Conservation (phyloP, 1,284 basidiomycete genomes). For the Leccinum huronense region DNA sequence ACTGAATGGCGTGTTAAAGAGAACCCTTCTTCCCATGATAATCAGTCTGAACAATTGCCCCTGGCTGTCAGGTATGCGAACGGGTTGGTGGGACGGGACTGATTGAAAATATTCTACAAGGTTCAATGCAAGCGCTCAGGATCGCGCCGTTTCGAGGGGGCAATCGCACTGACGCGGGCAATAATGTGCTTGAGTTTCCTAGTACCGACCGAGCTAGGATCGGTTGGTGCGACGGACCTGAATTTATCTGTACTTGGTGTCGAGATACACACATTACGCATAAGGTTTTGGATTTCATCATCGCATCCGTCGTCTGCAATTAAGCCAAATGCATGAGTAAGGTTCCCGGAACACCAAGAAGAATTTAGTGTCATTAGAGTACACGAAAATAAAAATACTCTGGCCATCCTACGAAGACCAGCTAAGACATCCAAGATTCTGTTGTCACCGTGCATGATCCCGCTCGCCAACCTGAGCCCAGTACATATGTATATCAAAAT, state of each 20-base stretch:
- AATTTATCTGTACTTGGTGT: conserved; percentile 30
- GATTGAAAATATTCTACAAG: neutral
- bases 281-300: conserved; percentile 23
- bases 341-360: conserved; percentile 14
- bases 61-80: neutral
- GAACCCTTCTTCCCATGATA: conserved; percentile 4
- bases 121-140: conserved; percentile 5
- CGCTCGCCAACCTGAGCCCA: neutral
- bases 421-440: conserved; percentile 1
- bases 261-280: conserved; percentile 20
- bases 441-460: neutral
- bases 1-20: conserved; percentile 8
- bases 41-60: neutral
- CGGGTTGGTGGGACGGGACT: neutral
- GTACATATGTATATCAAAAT: conserved; percentile 4
- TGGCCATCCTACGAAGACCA: neutral
- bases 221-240: conserved; percentile 19
- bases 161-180: neutral
- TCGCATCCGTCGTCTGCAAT: conserved; percentile 18
- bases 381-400: conserved; percentile 16
- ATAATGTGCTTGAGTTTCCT: neutral
- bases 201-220: conserved; percentile 2
- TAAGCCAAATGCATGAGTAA: conserved; percentile 30
- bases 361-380: conserved; percentile 16
- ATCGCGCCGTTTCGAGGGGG: conserved; percentile 3